Conservation (phyloP, 352 stramenopile species). For the Peronospora destructor region DNA sequence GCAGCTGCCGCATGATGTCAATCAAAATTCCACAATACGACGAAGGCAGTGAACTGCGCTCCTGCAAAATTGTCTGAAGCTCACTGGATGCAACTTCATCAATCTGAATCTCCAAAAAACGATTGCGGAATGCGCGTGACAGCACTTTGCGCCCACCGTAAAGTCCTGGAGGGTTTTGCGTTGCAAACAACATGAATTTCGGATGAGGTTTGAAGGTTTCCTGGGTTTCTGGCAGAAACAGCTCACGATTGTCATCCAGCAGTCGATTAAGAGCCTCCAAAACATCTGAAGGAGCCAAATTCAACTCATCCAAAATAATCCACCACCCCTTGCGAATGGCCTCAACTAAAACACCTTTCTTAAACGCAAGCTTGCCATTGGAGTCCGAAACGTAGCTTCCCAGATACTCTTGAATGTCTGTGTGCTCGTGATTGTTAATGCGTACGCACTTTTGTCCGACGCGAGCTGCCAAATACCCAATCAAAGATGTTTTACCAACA, state of each 20-base stretch:
- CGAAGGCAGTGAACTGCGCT: slow-evolving; percentile 91
- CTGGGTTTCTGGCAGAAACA: slow-evolving; percentile 98
- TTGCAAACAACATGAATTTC: slow-evolving; percentile 99
- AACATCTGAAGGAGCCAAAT: slow-evolving; percentile 99
- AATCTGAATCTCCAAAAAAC: slow-evolving; percentile 99
- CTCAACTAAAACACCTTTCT: slow-evolving; percentile 97
- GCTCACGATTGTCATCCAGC: slow-evolving; percentile 98
- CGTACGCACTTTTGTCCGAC: slow-evolving; percentile 97
- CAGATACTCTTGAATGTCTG: slow-evolving; percentile 99
- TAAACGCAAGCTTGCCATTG: slow-evolving; percentile 94
- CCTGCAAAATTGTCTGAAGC: slow-evolving; percentile 95
- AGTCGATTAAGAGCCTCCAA: slow-evolving; percentile 99
- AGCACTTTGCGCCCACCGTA: slow-evolving; percentile 99
- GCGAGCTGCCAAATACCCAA: slow-evolving; percentile 96
- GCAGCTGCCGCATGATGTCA: slow-evolving; percentile 94
- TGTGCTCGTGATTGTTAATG: slow-evolving; percentile 99
- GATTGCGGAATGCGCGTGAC: slow-evolving; percentile 97
- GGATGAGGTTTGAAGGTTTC: slow-evolving; percentile 96
- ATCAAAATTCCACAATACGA: slow-evolving; percentile 96
- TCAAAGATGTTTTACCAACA: slow-evolving; percentile 98
- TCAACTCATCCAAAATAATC: slow-evolving; percentile 99
- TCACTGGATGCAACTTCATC: slow-evolving; percentile 94
- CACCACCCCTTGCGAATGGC: slow-evolving; percentile 96
- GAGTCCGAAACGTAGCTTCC: slow-evolving; percentile 94
- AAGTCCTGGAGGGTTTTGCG: slow-evolving; percentile 96